Evolutionary conservation across 176 grass and related monocot species (phyloP), one percentile per base, ranked within the genome.

Genomic region (Carex myosuroides): DNA sequence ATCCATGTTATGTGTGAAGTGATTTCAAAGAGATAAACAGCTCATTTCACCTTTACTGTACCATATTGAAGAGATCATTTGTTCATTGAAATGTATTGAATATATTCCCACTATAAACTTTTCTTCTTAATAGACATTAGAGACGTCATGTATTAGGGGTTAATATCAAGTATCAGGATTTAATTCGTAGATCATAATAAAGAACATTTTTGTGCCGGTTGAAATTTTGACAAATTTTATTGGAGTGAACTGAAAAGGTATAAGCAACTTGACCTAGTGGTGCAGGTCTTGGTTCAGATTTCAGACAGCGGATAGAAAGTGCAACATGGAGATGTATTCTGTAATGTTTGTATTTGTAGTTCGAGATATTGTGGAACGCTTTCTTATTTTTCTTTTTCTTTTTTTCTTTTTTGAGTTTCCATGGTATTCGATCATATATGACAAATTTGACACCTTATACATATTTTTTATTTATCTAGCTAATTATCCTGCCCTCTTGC

Each of bases 51-150:
- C 44, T 53, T 74, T 35, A 24, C 20, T 4, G 26, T 74, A 76
- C 52, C 73, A 59, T 80, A 84, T 20, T 83, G 59, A 0, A 48
- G 56, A 63, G 54, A 17, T 84, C 5, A 13, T 61, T 21, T 21
- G 7, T 70, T 32, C 24, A 88, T 22, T 70, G 26, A 18, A 52
- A 70, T 16, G 44, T 13, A 12, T 32, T 58, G 52, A 21, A 62
- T 77, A 60, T 59, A 55, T n/a, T 80, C 54, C 29, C 9, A 7
- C 30, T 59, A 76, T 14, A 84, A 84, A 16, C 12, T 83, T 52
- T 13, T 63, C 87, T 70, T 73, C 16, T 18, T 85, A n/a, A 39
- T 54, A 14, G 46, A 80, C 32, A 60, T 21, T 65, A 79, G 60
- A 85, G 26, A 65, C 64, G 86, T 71, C 11, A 79, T 80, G 18